Percentiles rank a stretch among this genome's conserved stretches.
Conservation (phyloP, 2,329 filamentous ascomycete genomes). For the Penicillium paneum region DNA sequence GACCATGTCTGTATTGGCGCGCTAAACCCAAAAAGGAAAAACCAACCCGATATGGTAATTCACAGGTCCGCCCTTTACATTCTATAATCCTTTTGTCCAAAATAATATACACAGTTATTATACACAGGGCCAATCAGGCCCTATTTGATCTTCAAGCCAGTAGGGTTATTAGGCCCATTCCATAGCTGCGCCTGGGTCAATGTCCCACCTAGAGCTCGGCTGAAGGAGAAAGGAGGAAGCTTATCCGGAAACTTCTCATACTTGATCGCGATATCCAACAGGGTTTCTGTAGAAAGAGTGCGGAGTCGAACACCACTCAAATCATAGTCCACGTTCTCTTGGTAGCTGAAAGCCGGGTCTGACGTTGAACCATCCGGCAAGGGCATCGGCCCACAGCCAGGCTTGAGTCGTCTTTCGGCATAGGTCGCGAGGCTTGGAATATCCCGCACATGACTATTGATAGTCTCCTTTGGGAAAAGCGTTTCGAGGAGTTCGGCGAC, state of each 20-base stretch:
- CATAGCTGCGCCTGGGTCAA: slow-evolving; percentile 28
- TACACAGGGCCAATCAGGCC: not conserved
- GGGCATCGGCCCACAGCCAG: slow-evolving; percentile 24
- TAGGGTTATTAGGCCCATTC: not conserved
- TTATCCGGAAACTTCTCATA: slow-evolving; percentile 33
- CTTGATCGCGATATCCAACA: slow-evolving; percentile 38
- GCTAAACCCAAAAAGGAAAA: no score
- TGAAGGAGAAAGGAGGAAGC: slow-evolving; percentile 23
- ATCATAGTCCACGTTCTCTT: slow-evolving; percentile 36
- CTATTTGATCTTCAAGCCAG: not conserved
- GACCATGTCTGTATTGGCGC: no score
- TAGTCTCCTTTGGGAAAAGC: slow-evolving; percentile 31
- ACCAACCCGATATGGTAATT: no score
- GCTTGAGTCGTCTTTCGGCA: slow-evolving; percentile 28
- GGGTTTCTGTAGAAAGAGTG: slow-evolving; percentile 26
- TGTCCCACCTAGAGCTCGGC: slow-evolving; percentile 29
- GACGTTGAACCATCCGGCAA: slow-evolving; percentile 16
- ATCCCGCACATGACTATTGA: slow-evolving; percentile 31
- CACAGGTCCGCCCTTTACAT: no score
- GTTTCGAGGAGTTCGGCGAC: slow-evolving; percentile 28
- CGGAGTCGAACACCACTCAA: slow-evolving; percentile 32
- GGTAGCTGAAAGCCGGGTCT: slow-evolving; percentile 24
- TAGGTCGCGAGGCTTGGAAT: slow-evolving; percentile 35
- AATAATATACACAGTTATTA: not conserved
- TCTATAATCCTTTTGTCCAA: not conserved